Evolutionary conservation across 2,329 filamentous ascomycete genomes (phyloP).

Genomic region (Ceratocystis diversiconidia): DNA sequence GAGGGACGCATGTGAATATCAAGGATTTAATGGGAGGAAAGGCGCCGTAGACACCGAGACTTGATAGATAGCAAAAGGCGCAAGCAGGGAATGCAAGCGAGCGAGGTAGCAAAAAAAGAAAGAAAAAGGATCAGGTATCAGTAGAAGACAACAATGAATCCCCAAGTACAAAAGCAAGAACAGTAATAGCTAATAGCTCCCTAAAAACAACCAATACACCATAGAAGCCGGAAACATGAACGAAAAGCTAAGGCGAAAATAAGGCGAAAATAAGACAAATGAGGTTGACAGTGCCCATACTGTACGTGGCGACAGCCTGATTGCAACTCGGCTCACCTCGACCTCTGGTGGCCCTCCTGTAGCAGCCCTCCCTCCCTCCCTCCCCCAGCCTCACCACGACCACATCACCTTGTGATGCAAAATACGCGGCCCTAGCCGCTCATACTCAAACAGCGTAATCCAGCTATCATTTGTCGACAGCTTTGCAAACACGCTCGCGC

Average conservation of each 20-base stretch:
- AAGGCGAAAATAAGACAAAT: too few species aligned
- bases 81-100: not conserved
- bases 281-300: too few species aligned
- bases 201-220: not conserved
- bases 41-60: too few species aligned
- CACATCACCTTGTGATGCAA: constrained; percentile 69
- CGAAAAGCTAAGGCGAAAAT: too few species aligned
- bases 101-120: not conserved
- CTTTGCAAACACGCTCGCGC: constrained; percentile 89
- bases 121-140: not conserved
- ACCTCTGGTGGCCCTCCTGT: not conserved
- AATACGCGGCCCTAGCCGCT: constrained; percentile 65
- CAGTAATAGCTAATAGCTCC: not conserved
- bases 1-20: too few species aligned
- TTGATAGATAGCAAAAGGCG: not conserved
- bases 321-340: not conserved
- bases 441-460: constrained; percentile 79
- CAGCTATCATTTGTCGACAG: constrained; percentile 87
- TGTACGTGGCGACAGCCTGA: too few species aligned
- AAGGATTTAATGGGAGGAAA: too few species aligned
- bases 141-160: too few species aligned
- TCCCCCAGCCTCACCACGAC: constrained; percentile 34
- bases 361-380: not conserved
- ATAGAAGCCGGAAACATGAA: not conserved
- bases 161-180: too few species aligned